Evolutionary conservation across 176 grass and related monocot species (phyloP).

Genomic region (Aegilops tauschii): DNA sequence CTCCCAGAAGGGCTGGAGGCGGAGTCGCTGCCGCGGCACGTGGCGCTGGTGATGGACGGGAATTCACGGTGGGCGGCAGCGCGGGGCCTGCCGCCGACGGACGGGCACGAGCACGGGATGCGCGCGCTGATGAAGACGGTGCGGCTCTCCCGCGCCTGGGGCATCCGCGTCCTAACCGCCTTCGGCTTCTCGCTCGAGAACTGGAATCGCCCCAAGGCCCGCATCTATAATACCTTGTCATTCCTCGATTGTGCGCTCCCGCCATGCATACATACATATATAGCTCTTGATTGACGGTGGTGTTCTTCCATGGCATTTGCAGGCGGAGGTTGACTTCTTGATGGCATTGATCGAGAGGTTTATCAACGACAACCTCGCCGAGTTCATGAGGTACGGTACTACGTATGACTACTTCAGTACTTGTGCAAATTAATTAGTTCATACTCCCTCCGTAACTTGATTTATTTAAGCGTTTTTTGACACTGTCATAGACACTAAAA

Average conservation of each 20-base stretch:
- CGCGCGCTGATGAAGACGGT: constrained; percentile 39
- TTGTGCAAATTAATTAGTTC: too few species aligned
- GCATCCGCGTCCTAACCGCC: constrained; percentile 53
- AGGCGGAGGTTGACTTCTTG: constrained; percentile 53
- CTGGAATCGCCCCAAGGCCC: constrained; percentile 59
- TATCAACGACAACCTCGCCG: constrained; percentile 27
- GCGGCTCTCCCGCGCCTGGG: constrained; percentile 44
- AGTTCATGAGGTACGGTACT: too few species aligned
- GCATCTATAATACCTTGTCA: neutral
- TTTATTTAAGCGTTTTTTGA: too few species aligned
- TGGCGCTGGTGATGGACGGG: constrained; percentile 82
- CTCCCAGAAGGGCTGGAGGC: constrained; percentile 33
- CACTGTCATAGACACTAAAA: too few species aligned
- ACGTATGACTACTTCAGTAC: too few species aligned
- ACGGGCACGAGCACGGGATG: constrained; percentile 52
- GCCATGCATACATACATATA: too few species aligned
- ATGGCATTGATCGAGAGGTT: constrained; percentile 48
- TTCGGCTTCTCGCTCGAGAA: constrained; percentile 78
- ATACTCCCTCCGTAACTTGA: too few species aligned
- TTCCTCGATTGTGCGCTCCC: too few species aligned
- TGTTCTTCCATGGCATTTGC: neutral
- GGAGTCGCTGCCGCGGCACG: constrained; percentile 53
- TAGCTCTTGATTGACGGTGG: too few species aligned
- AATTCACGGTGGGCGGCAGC: constrained; percentile 58
- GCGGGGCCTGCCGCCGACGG: constrained; percentile 34